Conservation (phyloP, 176 grass and related monocot species). For the Tillandsia leiboldiana region DNA sequence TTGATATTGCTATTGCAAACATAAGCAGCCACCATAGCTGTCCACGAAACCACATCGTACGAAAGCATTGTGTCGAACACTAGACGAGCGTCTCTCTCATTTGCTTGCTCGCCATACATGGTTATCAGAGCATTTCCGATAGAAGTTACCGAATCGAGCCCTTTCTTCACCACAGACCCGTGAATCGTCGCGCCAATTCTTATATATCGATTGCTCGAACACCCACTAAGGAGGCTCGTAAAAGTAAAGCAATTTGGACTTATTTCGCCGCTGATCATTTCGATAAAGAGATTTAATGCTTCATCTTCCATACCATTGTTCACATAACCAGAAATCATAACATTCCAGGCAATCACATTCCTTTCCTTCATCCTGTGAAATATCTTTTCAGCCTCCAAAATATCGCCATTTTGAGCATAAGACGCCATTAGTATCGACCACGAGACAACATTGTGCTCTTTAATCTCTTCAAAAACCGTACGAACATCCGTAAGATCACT, state of each 20-base stretch:
- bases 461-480: constrained; percentile 14
- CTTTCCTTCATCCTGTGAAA: constrained; percentile 8
- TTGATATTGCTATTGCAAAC: constrained; percentile 1
- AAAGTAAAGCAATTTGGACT: constrained; percentile 22
- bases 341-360: constrained; percentile 21
- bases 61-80: constrained; percentile 13
- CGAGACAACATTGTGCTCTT: constrained; percentile 10
- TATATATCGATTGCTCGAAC: background rate
- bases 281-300: constrained; percentile 11
- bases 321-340: constrained; percentile 18
- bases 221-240: constrained; percentile 18
- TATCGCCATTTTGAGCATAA: constrained; percentile 13
- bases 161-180: constrained; percentile 16
- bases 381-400: constrained; percentile 11
- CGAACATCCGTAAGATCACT: constrained; percentile 3
- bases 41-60: constrained; percentile 20
- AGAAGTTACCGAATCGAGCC: constrained; percentile 2
- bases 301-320: constrained; percentile 11
- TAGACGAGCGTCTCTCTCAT: constrained; percentile 8
- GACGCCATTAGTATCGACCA: constrained; percentile 11
- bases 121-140: constrained; percentile 24
- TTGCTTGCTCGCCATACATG: constrained; percentile 15
- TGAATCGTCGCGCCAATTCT: constrained; percentile 15
- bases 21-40: constrained; percentile 24
- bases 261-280: constrained; percentile 2